phyloP scores from a whole-genome alignment of 768 basidiomycete genomes.

The Paxillus involutus region DNA sequence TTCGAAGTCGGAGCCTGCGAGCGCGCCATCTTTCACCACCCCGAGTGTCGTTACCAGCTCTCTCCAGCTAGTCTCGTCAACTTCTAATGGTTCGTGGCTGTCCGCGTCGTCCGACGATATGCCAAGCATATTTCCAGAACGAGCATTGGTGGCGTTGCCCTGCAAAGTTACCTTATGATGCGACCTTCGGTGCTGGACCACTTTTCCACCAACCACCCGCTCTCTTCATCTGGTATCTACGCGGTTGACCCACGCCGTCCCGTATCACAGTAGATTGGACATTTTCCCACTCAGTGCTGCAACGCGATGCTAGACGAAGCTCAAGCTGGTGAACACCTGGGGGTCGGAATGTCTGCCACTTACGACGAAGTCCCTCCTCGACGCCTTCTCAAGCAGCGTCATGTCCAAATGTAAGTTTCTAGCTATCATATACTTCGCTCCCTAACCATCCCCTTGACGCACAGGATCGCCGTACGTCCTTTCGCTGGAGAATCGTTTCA shows the following conservation, averaged over 20 bases:
- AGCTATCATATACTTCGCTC: not conserved
- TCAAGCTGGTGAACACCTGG: not conserved
- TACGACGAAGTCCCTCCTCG: not conserved
- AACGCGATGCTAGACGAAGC: not conserved
- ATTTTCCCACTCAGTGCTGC: not conserved
- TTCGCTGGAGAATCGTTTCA: not conserved
- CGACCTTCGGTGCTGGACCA: too few species aligned
- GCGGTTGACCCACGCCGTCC: not conserved
- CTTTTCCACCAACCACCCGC: not conserved
- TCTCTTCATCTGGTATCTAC: not conserved
- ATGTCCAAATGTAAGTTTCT: slow-evolving; percentile 67
- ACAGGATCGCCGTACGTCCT: slow-evolving; percentile 59
- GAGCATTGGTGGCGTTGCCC: too few species aligned
- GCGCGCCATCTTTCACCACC: too few species aligned
- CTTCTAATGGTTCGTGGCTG: too few species aligned
- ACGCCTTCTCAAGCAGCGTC: slow-evolving; percentile 69
- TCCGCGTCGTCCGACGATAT: too few species aligned
- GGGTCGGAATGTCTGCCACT: not conserved
- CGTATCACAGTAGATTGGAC: not conserved
- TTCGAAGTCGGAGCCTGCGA: too few species aligned
- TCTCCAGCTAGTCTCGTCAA: too few species aligned
- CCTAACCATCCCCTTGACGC: not conserved
- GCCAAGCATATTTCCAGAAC: too few species aligned
- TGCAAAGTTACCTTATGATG: too few species aligned
- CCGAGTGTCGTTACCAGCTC: too few species aligned